These are phyloP conservation scores for Xylaria sp. DNA, from an alignment of 2,329 filamentous ascomycete species.

Conservation along the genomic window DNA sequence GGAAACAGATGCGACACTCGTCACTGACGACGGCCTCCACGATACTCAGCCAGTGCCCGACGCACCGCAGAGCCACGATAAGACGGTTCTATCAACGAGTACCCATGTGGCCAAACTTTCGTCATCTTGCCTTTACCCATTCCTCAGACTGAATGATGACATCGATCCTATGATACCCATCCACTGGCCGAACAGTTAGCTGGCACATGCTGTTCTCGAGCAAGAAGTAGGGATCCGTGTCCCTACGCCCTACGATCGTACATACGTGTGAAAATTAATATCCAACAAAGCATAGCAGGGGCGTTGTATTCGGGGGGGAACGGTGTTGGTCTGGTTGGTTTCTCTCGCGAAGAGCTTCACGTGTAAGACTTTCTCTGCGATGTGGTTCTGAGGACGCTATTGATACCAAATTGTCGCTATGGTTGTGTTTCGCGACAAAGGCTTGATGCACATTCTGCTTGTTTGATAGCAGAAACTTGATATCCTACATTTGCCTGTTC, in stretches of 20 bases:
- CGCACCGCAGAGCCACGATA: neutral
- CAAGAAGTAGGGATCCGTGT: neutral
- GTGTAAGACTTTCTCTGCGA: neutral
- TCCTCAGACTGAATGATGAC: slow-evolving; percentile 38
- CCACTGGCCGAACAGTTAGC: slow-evolving; percentile 24
- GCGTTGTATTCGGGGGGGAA: slow-evolving; percentile 16
- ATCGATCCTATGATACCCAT: slow-evolving; percentile 27
- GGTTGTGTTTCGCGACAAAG: neutral
- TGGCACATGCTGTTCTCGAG: slow-evolving; percentile 1
- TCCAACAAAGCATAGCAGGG: slow-evolving; percentile 25
- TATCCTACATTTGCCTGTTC: no score
- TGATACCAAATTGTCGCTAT: neutral
- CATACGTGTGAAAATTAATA: slow-evolving; percentile 12
- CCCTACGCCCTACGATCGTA: slow-evolving; percentile 1
- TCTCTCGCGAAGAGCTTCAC: neutral
- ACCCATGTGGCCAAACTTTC: slow-evolving; percentile 17
- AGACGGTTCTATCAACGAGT: neutral
- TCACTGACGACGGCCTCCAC: neutral
- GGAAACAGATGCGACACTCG: neutral
- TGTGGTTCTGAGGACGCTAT: neutral
- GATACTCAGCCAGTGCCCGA: neutral
- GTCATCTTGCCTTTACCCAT: slow-evolving; percentile 39
- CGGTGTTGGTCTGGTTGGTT: neutral
- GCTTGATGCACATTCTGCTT: neutral
- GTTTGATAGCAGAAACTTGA: neutral